Conservation (phyloP, 257 asterid species). For the Schizonepeta tenuifolia region DNA sequence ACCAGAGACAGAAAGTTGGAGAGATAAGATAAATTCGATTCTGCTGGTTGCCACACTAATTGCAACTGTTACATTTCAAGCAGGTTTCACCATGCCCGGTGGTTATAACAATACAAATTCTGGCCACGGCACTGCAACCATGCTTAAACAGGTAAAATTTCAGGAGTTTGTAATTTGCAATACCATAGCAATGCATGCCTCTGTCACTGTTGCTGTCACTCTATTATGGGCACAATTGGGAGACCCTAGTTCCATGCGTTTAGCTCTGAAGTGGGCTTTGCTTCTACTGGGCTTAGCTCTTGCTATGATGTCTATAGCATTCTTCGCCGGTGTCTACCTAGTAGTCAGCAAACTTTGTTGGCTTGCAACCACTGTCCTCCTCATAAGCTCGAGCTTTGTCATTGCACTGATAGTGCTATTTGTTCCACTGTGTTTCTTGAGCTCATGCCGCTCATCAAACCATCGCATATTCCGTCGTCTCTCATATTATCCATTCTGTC, state of each 20-base stretch:
- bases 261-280: constrained; percentile 44
- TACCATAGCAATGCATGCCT: constrained; percentile 55
- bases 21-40: constrained; percentile 52
- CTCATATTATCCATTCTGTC: constrained; percentile 50
- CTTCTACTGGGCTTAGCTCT: constrained; percentile 56
- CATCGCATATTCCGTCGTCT: constrained; percentile 33
- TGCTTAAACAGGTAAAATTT: constrained; percentile 46
- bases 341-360: constrained; percentile 55
- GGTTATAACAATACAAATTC: constrained; percentile 42
- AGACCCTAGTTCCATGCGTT: constrained; percentile 40
- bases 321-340: constrained; percentile 48
- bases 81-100: constrained; percentile 61
- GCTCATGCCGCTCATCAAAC: constrained; percentile 26
- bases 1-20: constrained; percentile 44
- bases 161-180: constrained; percentile 52
- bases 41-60: constrained; percentile 55
- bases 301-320: constrained; percentile 51
- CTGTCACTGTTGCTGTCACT: constrained; percentile 46
- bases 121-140: constrained; percentile 51
- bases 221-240: constrained; percentile 64
- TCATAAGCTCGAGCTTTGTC: constrained; percentile 43
- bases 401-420: constrained; percentile 30
- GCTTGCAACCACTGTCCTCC: constrained; percentile 47
- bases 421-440: constrained; percentile 45
- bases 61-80: constrained; percentile 56